Evolutionary conservation across 1,139 yeast genomes (phyloP), one percentile per base, ranked within the genome.

Genomic region (Wickerhamomyces sp.): DNA sequence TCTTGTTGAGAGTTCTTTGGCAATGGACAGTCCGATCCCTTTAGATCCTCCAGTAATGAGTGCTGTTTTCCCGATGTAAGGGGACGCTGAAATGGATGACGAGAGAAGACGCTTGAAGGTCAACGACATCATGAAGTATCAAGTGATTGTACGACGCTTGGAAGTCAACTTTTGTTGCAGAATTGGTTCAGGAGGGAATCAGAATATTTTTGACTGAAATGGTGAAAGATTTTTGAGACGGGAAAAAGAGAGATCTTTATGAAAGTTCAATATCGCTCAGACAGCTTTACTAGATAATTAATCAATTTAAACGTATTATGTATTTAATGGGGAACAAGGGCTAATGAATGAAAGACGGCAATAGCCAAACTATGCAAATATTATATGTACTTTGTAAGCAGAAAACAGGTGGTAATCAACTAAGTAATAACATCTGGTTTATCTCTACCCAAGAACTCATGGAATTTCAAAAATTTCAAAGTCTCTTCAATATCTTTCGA

Each of bases 391-490:
- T 18, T 5, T 18, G 23, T 5, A 5, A 18, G 23, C 23, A 18
- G 23, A 18, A 18, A 18, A 18, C 23, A 18, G 23, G 23, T 29
- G 7, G 31, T 29, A 11, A 11, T 10, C 13, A 41, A 39, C 47
- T 43, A 90, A 30, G 99, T 91, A 62, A 76, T 81, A 46, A 93
- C 99, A 61, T 88, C 93, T 34, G 99, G 99, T 63, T 80, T 84
- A 36, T 79, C 89, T 56, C 86, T 85, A 51, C 94, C 95, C 57
- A 91, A 77, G 59, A 70, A 78, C 59, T 87, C 79, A 61, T 87
- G 71, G 63, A 93, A 80, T 59, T 81, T 76, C 64, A 93, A 76
- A 63, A 88, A 81, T 36, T 73, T 64, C 51, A 89, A 75, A 34
- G 93, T 84, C 42, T 76, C 71, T 35, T 71, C 58, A 55, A 93